A percentile compares a stretch with the other conserved stretches of the same genome.
Evolutionary conservation across 768 basidiomycete genomes (phyloP).

Genomic region (Tulasnella sp.): DNA sequence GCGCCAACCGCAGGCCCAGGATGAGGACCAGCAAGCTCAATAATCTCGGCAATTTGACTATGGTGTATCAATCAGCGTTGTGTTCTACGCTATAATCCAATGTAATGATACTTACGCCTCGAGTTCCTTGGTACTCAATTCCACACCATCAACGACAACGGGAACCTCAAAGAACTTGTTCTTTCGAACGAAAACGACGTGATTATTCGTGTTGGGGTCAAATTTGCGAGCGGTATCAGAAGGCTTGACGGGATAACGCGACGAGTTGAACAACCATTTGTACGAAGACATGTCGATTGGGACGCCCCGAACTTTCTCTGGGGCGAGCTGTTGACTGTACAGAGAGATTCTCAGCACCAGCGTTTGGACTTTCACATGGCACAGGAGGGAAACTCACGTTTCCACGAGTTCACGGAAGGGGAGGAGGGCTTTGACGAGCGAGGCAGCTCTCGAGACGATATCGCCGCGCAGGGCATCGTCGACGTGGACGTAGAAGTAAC

Average conservation of each 20-base stretch:
- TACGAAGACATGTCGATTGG: slow-evolving; percentile 37
- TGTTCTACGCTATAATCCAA: slow-evolving; percentile 56
- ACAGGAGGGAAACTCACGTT: slow-evolving; percentile 36
- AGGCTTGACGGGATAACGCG: slow-evolving; percentile 74
- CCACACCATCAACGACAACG: slow-evolving; percentile 51
- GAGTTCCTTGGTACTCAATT: slow-evolving; percentile 70
- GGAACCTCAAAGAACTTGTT: slow-evolving; percentile 83
- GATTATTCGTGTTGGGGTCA: slow-evolving; percentile 59
- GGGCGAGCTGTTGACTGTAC: slow-evolving; percentile 60
- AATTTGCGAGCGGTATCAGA: slow-evolving; percentile 78
- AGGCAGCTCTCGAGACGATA: slow-evolving; percentile 64
- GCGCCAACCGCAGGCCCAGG: slow-evolving; percentile 52
- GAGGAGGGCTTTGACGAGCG: slow-evolving; percentile 70
- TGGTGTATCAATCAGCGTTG: slow-evolving; percentile 28
- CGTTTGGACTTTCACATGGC: neutral
- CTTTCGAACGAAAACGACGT: slow-evolving; percentile 82
- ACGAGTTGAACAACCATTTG: slow-evolving; percentile 66
- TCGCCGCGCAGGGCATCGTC: slow-evolving; percentile 43
- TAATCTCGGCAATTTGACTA: slow-evolving; percentile 58
- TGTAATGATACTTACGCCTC: slow-evolving; percentile 39
- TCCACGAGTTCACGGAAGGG: slow-evolving; percentile 77
- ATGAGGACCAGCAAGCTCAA: slow-evolving; percentile 43
- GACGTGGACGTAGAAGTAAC: slow-evolving; percentile 88
- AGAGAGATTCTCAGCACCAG: neutral
- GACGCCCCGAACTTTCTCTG: slow-evolving; percentile 64